Evolutionary conservation across 441 rosid species (phyloP).

Genomic region (Arabidopsis hybrid): DNA sequence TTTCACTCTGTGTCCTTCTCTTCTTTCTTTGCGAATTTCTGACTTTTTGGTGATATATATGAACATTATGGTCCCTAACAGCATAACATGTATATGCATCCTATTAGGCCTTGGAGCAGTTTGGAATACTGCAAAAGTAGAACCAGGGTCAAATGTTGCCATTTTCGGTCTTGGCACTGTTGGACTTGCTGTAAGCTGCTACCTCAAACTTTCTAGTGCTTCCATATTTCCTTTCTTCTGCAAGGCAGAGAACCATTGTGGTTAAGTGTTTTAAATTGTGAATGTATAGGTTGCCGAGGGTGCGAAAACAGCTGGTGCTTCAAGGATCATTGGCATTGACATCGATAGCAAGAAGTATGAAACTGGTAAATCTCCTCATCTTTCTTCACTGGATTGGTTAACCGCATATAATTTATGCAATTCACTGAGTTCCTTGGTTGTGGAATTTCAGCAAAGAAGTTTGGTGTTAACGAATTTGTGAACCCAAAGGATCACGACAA

Average conservation of each 20-base stretch:
- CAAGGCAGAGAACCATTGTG: background rate
- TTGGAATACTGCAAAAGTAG: slow-evolving; percentile 99
- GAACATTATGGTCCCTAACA: background rate
- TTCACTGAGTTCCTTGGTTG: slow-evolving; percentile 17
- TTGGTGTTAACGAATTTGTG: slow-evolving; percentile 95
- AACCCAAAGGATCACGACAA: slow-evolving; percentile 92
- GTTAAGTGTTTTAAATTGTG: background rate
- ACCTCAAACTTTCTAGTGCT: background rate
- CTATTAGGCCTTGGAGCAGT: slow-evolving; percentile 92
- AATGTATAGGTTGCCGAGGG: slow-evolving; percentile 88
- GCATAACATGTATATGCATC: slow-evolving; percentile 12
- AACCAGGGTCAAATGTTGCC: slow-evolving; percentile 85
- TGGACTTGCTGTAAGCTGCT: slow-evolving; percentile 84
- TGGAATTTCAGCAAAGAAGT: slow-evolving; percentile 73
- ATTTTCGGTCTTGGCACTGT: slow-evolving; percentile 96
- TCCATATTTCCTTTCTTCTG: background rate
- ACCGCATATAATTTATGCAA: background rate
- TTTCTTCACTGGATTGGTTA: background rate
- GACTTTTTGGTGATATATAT: background rate
- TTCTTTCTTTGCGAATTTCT: background rate
- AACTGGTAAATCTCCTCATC: slow-evolving; percentile 50
- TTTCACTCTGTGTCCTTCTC: background rate
- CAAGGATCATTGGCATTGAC: slow-evolving; percentile 90
- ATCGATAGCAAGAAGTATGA: slow-evolving; percentile 83
- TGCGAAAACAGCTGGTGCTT: slow-evolving; percentile 93